Evolutionary conservation across 2,329 filamentous ascomycete species (phyloP).

Genomic region (Malbranchea cinnamomea): DNA sequence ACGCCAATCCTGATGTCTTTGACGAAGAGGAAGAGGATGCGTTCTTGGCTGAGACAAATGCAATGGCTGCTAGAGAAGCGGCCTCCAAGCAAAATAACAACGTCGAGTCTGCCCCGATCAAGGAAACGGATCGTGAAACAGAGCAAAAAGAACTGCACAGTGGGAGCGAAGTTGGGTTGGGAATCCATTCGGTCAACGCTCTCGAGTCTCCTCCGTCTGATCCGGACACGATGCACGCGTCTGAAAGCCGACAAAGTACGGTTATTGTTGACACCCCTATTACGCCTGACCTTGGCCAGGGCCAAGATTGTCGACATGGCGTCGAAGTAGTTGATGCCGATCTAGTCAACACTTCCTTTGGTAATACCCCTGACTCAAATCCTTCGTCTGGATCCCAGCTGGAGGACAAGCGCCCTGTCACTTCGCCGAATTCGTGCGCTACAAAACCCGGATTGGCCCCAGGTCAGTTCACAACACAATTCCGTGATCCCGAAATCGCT

Average conservation of each 20-base stretch:
- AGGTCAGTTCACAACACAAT: conserved; percentile 32
- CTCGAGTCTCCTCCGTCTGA: conserved; percentile 3
- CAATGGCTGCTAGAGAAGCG: neutral
- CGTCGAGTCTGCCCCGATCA: neutral
- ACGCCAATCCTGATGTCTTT: conserved; percentile 33
- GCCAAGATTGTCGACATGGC: conserved; percentile 9
- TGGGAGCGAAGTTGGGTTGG: conserved; percentile 7
- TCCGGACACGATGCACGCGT: conserved; percentile 1
- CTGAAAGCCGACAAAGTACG: conserved; percentile 6
- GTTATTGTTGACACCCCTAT: conserved; percentile 6
- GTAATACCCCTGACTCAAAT: conserved; percentile 19
- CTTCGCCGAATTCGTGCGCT: conserved; percentile 30
- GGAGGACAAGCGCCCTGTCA: conserved; percentile 26
- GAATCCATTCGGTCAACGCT: conserved; percentile 10
- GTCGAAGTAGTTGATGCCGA: conserved; percentile 20
- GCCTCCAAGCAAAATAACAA: neutral
- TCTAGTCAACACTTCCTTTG: conserved; percentile 13
- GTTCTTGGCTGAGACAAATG: conserved; percentile 22
- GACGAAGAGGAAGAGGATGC: conserved; percentile 37
- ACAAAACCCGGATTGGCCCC: no score
- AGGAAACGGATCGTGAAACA: conserved; percentile 2
- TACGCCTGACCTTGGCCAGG: conserved; percentile 6
- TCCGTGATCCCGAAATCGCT: conserved; percentile 27
- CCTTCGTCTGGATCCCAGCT: conserved; percentile 19
- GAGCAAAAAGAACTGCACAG: neutral